These are phyloP conservation scores for Margaritispora aquatica DNA, from an alignment of 495 filamentous ascomycete species.

Conservation along the genomic window DNA sequence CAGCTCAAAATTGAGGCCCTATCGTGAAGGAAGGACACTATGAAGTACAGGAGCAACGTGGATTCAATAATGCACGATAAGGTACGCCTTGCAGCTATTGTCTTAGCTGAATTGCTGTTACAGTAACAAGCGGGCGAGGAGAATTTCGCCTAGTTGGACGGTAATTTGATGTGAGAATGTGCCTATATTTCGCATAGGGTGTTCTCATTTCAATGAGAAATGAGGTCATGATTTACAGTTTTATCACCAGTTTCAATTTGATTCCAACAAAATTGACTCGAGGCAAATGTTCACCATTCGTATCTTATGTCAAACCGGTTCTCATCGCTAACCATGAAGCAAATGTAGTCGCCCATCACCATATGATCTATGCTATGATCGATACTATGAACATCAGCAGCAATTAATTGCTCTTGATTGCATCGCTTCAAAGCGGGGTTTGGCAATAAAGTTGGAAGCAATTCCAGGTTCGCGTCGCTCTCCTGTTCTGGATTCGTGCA, in stretches of 20 bases:
- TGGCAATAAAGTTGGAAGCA: no score
- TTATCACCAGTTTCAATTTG: neutral
- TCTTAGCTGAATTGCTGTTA: neutral
- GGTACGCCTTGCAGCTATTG: neutral
- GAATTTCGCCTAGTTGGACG: neutral
- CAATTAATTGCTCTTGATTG: no score
- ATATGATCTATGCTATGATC: no score
- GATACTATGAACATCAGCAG: no score
- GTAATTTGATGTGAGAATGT: neutral
- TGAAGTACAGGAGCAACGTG: neutral
- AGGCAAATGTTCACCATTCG: no score
- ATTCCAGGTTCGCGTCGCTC: neutral
- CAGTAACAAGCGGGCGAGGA: no score
- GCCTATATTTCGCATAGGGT: neutral
- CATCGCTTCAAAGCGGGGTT: no score
- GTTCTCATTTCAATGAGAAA: neutral
- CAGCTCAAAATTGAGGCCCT: no score
- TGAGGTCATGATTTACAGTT: neutral
- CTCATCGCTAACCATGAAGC: neutral
- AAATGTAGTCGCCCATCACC: no score
- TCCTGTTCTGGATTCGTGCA: no score
- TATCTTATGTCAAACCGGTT: neutral
- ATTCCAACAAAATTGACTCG: neutral
- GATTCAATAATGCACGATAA: constrained; percentile 2
- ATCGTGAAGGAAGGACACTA: no score